phyloP scores from a whole-genome alignment of 495 filamentous ascomycete species.

The Penicillium lagena region DNA sequence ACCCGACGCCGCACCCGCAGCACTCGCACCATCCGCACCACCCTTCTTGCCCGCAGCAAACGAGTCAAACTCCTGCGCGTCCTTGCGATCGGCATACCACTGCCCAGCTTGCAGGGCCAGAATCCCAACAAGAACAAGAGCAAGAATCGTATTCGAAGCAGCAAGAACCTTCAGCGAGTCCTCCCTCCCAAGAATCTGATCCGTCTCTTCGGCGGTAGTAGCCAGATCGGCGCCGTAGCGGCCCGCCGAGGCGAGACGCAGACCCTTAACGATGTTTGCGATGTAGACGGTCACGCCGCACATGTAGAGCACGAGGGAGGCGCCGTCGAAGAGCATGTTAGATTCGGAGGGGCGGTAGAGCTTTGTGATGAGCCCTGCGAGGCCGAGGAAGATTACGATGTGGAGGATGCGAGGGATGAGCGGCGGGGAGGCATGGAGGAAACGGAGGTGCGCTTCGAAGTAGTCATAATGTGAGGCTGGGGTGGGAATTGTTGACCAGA shows the following conservation, averaged over 20 bases:
- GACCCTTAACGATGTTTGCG: conserved; percentile 90
- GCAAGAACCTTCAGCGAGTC: conserved; percentile 85
- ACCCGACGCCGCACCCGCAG: conserved; percentile 5
- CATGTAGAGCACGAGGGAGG: conserved; percentile 83
- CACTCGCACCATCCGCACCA: neutral
- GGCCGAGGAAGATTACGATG: conserved; percentile 82
- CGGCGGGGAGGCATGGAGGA: conserved; percentile 80
- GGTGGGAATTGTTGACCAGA: conserved; percentile 71
- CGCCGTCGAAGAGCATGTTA: conserved; percentile 96
- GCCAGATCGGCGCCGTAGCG: conserved; percentile 45
- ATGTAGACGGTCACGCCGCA: conserved; percentile 87
- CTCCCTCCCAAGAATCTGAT: conserved; percentile 58
- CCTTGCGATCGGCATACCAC: conserved; percentile 97
- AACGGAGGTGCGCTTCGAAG: conserved; percentile 78
- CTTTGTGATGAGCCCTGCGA: conserved; percentile 86
- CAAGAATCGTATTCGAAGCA: conserved; percentile 94
- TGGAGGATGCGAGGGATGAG: conserved; percentile 89
- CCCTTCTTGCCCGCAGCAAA: conserved; percentile 43
- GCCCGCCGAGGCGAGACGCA: conserved; percentile 64
- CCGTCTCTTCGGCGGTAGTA: conserved; percentile 17
- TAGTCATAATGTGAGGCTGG: conserved; percentile 63
- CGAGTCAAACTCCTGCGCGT: conserved; percentile 68
- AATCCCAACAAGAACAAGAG: conserved; percentile 84
- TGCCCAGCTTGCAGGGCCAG: conserved; percentile 92
- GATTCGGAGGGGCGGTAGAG: conserved; percentile 86